Evolutionary conservation across 106 monocot species (phyloP), one percentile per base, ranked within the genome.

Genomic region (Vanilla planifolia): DNA sequence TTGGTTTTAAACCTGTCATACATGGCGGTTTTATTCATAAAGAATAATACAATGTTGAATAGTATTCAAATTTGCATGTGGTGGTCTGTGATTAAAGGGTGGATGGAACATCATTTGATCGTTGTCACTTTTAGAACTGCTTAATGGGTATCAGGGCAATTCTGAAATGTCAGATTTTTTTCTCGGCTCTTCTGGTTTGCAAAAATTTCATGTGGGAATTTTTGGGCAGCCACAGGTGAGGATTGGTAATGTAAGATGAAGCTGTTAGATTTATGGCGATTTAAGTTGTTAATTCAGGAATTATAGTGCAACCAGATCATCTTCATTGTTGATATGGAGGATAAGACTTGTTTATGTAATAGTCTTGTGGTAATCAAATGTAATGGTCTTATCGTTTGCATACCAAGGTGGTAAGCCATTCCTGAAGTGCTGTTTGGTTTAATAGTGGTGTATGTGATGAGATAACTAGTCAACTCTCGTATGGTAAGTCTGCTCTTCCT

Each of bases 141-240:
- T 37, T 37, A 6, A 37, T 5, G 57, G 35, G 57, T 57, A 20
- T 8, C 33, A 36, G 28, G 28, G 57, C 35, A 57, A 34, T 53
- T 15, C 22, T 11, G 35, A 6, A 5, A 32, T 32, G 53, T 52
- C 53, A 53, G 53, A 30, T 53, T 53, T 53, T 53, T 30, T 50
- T 50, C 26, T 4, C 15, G 30, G 29, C 29, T 1, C 17, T 50
- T 2, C 21, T 26, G 26, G 11, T 50, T 13, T 55, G 7, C 53
- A 10, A n/a, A n/a, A 32, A 55, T 57, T 57, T 57, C 10, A 6
- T 22, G 57, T 36, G 35, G 21, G 28, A 36, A 1, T 55, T 10
- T 48, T 51, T 28, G 16, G 14, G 0, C 30, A 16, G 32, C 14
- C 9, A n/a, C 32, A 29, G 16, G 28, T 16, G 22, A 53, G 21